Percentiles rank a stretch among this genome's conserved stretches.
Conservation (phyloP, 108 stramenopile species). For the Phaeodactylum tricornutum region DNA sequence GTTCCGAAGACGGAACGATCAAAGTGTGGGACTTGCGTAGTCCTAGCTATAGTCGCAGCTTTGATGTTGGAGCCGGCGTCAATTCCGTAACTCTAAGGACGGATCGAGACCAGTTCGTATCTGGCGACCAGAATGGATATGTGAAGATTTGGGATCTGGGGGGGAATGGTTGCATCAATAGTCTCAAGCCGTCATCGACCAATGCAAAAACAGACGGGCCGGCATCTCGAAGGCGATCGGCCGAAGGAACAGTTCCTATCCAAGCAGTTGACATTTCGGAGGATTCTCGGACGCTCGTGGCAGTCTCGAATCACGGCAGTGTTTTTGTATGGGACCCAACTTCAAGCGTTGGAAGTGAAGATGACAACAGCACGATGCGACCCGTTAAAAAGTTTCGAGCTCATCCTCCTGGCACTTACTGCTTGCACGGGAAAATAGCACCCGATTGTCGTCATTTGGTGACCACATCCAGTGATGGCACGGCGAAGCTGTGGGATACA, state of each 20-base stretch:
- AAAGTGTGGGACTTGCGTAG: slow-evolving; percentile 92
- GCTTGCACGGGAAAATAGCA: slow-evolving; percentile 67
- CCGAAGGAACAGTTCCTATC: slow-evolving; percentile 53
- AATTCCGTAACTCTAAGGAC: slow-evolving; percentile 90
- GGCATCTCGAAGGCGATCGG: neutral
- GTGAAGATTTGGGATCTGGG: slow-evolving; percentile 84
- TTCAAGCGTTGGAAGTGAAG: slow-evolving; percentile 4
- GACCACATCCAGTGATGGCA: slow-evolving; percentile 87
- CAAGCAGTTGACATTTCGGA: slow-evolving; percentile 81
- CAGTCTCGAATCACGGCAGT: slow-evolving; percentile 77
- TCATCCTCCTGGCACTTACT: slow-evolving; percentile 62
- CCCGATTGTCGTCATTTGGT: slow-evolving; percentile 82
- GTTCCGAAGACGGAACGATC: slow-evolving; percentile 76
- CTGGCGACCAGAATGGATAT: slow-evolving; percentile 84
- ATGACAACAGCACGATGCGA: neutral
- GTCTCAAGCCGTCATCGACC: slow-evolving; percentile 35
- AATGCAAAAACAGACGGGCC: neutral
- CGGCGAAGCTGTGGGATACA: slow-evolving; percentile 85
- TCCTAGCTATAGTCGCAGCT: slow-evolving; percentile 78
- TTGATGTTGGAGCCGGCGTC: slow-evolving; percentile 81
- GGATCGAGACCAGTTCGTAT: slow-evolving; percentile 89
- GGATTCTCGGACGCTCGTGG: slow-evolving; percentile 65
- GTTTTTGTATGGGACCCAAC: slow-evolving; percentile 83
- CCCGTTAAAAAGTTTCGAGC: slow-evolving; percentile 70
- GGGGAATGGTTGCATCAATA: slow-evolving; percentile 42